Evolutionary conservation across 495 filamentous ascomycete genomes (phyloP).

Genomic region (Podospora comata): DNA sequence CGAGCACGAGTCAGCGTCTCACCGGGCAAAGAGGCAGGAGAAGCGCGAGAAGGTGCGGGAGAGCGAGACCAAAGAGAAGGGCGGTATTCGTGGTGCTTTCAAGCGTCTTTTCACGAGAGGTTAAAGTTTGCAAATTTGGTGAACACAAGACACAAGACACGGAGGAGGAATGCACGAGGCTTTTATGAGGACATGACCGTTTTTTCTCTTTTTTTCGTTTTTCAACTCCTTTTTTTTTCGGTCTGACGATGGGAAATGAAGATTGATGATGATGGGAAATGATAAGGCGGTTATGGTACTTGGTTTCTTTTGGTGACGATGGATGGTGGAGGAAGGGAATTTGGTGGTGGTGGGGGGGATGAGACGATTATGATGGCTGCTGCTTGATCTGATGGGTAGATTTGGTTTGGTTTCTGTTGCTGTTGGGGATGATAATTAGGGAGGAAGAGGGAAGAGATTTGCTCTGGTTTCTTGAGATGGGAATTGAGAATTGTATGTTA

Average conservation of each 20-base stretch:
- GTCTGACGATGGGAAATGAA: background rate
- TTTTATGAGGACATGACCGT: slow-evolving; percentile 5
- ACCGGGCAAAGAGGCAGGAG: slow-evolving; percentile 34
- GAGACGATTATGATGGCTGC: background rate
- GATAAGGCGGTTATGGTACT: background rate
- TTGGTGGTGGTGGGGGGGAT: background rate
- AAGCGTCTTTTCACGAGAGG: slow-evolving; percentile 33
- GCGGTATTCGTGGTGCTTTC: slow-evolving; percentile 65
- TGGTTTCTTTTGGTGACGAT: background rate
- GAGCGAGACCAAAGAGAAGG: slow-evolving; percentile 69
- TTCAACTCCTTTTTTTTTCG: background rate
- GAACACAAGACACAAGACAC: background rate
- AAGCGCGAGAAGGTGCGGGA: slow-evolving; percentile 29
- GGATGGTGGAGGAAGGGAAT: background rate
- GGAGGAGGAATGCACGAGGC: slow-evolving; percentile 1
- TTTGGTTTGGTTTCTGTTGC: background rate
- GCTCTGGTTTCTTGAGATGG: background rate
- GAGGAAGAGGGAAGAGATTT: background rate
- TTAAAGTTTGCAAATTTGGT: background rate
- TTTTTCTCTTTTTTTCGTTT: background rate
- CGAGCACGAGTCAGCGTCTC: slow-evolving; percentile 26
- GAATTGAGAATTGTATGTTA: background rate
- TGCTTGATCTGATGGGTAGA: background rate
- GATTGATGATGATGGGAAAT: slow-evolving; percentile 9
- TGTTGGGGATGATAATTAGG: background rate